Evolutionary conservation across 192 early-diverging fungal species (phyloP).

Genomic region (Gonapodya sp.): DNA sequence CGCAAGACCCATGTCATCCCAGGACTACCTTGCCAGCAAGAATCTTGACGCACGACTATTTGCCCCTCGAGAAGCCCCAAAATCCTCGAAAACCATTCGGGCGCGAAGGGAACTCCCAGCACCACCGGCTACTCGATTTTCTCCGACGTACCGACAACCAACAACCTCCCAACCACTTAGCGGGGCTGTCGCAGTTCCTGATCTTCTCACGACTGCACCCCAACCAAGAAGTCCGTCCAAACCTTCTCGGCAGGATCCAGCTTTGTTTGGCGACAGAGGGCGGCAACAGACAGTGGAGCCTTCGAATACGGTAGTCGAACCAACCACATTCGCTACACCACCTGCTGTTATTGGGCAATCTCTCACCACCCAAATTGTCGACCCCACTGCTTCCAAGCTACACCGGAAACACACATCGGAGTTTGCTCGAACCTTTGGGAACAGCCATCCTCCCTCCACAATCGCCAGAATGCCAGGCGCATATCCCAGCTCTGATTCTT

Average conservation of each 20-base stretch:
- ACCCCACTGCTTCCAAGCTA: background rate
- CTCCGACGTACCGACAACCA: too few relatives aligned
- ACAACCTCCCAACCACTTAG: background rate
- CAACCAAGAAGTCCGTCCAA: too few relatives aligned
- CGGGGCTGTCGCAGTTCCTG: background rate
- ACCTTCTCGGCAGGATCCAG: too few relatives aligned
- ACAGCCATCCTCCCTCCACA: background rate
- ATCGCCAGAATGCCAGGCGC: background rate
- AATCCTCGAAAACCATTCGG: background rate
- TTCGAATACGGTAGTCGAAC: background rate
- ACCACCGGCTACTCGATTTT: background rate
- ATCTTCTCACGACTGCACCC: too few relatives aligned
- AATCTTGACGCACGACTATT: background rate
- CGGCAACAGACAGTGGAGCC: background rate
- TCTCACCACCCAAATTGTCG: background rate
- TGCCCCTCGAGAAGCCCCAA: background rate
- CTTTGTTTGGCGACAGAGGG: too few relatives aligned
- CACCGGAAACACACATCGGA: background rate
- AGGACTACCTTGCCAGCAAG: background rate
- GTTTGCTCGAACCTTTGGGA: background rate
- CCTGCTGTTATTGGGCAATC: background rate
- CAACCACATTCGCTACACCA: background rate
- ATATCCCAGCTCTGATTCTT: background rate
- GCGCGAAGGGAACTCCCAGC: background rate
- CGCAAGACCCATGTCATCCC: background rate